These are phyloP conservation scores for Cinnamomum chago DNA, from an alignment of 164 flowering plant species.

Conservation along the genomic window DNA sequence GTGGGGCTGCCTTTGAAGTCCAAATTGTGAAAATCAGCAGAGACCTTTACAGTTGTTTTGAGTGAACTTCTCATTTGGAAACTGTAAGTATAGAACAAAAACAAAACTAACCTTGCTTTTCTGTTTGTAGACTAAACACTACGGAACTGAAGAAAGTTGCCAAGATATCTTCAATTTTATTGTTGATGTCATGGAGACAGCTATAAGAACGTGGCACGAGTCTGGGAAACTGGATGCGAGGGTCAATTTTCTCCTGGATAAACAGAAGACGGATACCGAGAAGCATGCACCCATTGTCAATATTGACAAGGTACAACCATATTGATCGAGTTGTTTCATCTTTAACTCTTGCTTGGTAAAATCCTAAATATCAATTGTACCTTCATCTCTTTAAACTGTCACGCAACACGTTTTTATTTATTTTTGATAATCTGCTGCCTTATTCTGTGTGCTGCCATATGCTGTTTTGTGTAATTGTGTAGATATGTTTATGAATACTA, in stretches of 20 bases:
- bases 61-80: background rate
- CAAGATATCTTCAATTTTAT: slow-evolving; percentile 59
- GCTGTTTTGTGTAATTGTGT: too few species aligned
- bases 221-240: slow-evolving; percentile 72
- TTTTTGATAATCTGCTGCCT: too few species aligned
- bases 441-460: too few species aligned
- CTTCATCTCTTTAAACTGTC: background rate
- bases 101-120: slow-evolving; percentile 10
- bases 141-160: slow-evolving; percentile 52
- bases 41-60: background rate
- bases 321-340: background rate
- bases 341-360: too few species aligned
- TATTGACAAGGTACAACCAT: slow-evolving; percentile 69
- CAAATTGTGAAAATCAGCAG: too few species aligned
- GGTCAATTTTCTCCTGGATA: slow-evolving; percentile 76
- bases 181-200: slow-evolving; percentile 74
- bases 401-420: too few species aligned
- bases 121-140: slow-evolving; percentile 56
- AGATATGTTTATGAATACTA: too few species aligned
- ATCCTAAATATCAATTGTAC: background rate
- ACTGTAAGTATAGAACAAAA: background rate
- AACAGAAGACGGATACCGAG: slow-evolving; percentile 73
- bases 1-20: too few species aligned
- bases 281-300: slow-evolving; percentile 85
- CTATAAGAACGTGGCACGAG: slow-evolving; percentile 85